phyloP scores from a whole-genome alignment of 2,329 filamentous ascomycete species.

The Calonectria pauciramosa region DNA sequence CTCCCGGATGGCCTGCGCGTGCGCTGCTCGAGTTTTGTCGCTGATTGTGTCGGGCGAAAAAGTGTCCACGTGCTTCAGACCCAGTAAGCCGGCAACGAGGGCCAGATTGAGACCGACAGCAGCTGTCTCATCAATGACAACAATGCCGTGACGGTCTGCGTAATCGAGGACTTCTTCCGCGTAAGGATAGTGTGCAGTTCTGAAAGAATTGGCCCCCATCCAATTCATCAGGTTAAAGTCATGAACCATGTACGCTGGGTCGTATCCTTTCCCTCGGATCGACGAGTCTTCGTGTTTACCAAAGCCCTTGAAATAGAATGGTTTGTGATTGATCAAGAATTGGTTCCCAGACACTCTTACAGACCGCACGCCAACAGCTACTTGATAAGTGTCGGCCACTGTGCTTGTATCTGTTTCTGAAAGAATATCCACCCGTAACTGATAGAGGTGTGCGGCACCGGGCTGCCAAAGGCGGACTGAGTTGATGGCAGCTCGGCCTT shows the following conservation, averaged over 20 bases:
- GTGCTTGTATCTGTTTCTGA: neutral
- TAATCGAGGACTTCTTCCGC: constrained; percentile 32
- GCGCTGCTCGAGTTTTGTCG: constrained; percentile 17
- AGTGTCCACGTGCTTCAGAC: neutral
- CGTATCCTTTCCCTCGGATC: constrained; percentile 28
- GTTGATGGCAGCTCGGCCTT: neutral
- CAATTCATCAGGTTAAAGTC: constrained; percentile 30
- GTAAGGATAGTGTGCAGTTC: constrained; percentile 31
- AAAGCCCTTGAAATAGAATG: constrained; percentile 35
- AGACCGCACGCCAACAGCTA: constrained; percentile 21
- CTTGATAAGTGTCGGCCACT: constrained; percentile 20
- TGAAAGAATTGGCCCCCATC: constrained; percentile 33
- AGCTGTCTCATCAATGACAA: constrained; percentile 29
- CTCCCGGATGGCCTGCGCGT: constrained; percentile 26
- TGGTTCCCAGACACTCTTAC: constrained; percentile 23
- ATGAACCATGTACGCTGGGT: constrained; percentile 30
- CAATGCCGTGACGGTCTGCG: constrained; percentile 29
- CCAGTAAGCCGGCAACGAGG: constrained; percentile 24
- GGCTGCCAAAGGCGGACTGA: constrained; percentile 29
- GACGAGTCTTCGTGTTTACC: constrained; percentile 32
- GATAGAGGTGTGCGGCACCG: constrained; percentile 30
- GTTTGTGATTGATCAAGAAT: constrained; percentile 30
- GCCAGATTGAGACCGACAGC: constrained; percentile 28
- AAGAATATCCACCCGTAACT: constrained; percentile 15
- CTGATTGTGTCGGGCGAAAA: constrained; percentile 28